Evolutionary conservation across 345 rosid genomes (phyloP).

Genomic region (Ceriops tagal): DNA sequence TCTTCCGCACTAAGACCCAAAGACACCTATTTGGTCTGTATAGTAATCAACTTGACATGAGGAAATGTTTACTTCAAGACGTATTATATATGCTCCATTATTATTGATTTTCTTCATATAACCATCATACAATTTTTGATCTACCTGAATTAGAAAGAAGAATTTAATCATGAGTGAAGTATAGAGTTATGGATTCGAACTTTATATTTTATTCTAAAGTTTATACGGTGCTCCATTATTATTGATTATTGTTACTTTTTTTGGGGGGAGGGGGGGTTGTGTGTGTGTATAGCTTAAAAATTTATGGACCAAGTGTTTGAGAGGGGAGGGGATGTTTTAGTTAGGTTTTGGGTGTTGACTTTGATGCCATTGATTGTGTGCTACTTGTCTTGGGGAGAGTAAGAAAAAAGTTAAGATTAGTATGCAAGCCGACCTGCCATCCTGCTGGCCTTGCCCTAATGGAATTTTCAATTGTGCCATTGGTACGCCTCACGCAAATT

Average conservation of each 20-base stretch:
- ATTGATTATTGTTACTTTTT: background rate
- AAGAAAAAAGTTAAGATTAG: conserved; percentile 13
- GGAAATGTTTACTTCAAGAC: background rate
- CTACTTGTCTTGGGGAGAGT: conserved; percentile 29
- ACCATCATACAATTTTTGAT: no score
- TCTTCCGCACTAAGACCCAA: conserved; percentile 25
- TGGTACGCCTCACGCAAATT: no score
- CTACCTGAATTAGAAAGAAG: no score
- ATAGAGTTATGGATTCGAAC: no score
- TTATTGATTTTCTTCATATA: background rate
- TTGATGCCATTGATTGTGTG: conserved; percentile 38
- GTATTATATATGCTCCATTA: background rate
- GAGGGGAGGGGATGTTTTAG: conserved; percentile 14
- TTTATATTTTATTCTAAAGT: no score
- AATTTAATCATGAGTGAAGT: no score
- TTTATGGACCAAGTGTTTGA: conserved; percentile 7
- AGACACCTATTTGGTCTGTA: conserved; percentile 19
- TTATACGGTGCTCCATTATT: background rate
- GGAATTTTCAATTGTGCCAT: background rate
- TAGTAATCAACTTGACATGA: conserved; percentile 1
- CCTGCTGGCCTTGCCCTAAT: conserved; percentile 13
- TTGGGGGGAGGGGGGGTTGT: no score
- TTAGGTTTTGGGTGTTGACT: conserved; percentile 47
- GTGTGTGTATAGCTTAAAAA: no score
- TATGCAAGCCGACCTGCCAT: conserved; percentile 21